These are phyloP conservation scores for Bipolaris bicolor DNA, from an alignment of 2,329 filamentous ascomycete species.

Conservation along the genomic window DNA sequence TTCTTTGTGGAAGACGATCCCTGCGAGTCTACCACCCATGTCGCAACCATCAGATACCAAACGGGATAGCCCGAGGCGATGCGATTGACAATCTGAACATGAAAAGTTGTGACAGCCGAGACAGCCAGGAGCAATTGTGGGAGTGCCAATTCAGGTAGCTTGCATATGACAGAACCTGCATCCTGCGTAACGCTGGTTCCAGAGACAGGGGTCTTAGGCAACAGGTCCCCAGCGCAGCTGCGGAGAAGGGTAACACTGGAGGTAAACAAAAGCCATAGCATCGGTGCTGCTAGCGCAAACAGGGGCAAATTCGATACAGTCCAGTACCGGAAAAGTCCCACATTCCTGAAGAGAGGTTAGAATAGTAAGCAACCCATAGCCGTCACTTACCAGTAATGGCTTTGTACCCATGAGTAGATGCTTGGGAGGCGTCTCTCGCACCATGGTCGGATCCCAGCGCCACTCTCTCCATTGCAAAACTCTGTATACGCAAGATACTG, in stretches of 20 bases:
- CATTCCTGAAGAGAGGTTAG: constrained; percentile 67
- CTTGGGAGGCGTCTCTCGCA: constrained; percentile 76
- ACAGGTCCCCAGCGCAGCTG: constrained; percentile 50
- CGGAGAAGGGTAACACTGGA: constrained; percentile 59
- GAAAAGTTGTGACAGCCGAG: constrained; percentile 78
- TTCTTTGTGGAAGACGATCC: background rate
- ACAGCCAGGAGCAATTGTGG: constrained; percentile 74
- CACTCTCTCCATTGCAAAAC: constrained; percentile 55
- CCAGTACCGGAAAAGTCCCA: constrained; percentile 91
- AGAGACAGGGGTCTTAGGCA: constrained; percentile 24
- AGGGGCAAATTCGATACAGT: constrained; percentile 82
- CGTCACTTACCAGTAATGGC: constrained; percentile 78
- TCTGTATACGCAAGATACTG: constrained; percentile 76
- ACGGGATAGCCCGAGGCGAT: constrained; percentile 86
- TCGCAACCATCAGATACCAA: constrained; percentile 84
- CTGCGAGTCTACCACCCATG: constrained; percentile 24
- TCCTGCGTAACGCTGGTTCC: constrained; percentile 18
- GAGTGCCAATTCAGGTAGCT: constrained; percentile 62
- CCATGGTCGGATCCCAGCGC: constrained; percentile 65
- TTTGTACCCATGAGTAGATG: constrained; percentile 90
- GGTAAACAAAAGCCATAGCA: constrained; percentile 69
- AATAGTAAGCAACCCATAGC: background rate
- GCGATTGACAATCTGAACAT: constrained; percentile 92
- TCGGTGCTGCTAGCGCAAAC: constrained; percentile 81
- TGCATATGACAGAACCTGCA: constrained; percentile 11